Base-by-base conservation (phyloP, 805 yeast species). In the Danielia oregonensis region DNA sequence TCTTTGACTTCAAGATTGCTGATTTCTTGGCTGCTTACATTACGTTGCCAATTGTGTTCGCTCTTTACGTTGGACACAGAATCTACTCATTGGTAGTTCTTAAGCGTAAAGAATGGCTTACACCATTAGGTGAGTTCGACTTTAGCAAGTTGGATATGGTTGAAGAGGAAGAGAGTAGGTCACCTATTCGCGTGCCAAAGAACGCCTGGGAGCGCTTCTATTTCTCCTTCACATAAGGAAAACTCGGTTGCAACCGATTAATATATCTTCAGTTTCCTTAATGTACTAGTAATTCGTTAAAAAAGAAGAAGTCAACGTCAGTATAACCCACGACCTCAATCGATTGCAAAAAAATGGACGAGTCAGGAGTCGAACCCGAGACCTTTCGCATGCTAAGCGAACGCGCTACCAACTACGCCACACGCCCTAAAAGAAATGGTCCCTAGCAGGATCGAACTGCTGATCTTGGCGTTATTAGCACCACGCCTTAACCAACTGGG, bases 391-490 rank as follows among this genome's bases (percentile, higher is more conserved):
- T 77, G 82, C 82, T 76, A 77, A 76, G 82, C 76, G 79, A 75
- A 74, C 83, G 82, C 83, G 83, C 83, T 78, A 78, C 83, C 82
- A 76, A 78, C 83, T 78, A 74, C 83, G 83, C 83, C 83, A 78
- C 82, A 77, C 79, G 82, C 83, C 82, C 82, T 14, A 5, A 15
- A 12, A n/a, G 30, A 49, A 61, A 54, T 79, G 86, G 78, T 79
- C 84, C 83, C 83, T 79, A 77, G 83, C 86, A 76, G 86, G 85
- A 78, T 79, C 86, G 86, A 79, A 79, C 86, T 76, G 86, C 83
- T 77, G 82, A 77, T 77, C 83, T 64, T 48, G 68, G 68, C 65
- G 68, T 64, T 64, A 63, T 64, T 64, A 64, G 68, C 72, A 65
- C 72, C 71, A 54, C 71, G 71, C 72, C 72, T 62, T 67, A 65